Evolutionary conservation across 2,329 filamentous ascomycete species (phyloP).

Genomic region (Didymosphaeria variabile): DNA sequence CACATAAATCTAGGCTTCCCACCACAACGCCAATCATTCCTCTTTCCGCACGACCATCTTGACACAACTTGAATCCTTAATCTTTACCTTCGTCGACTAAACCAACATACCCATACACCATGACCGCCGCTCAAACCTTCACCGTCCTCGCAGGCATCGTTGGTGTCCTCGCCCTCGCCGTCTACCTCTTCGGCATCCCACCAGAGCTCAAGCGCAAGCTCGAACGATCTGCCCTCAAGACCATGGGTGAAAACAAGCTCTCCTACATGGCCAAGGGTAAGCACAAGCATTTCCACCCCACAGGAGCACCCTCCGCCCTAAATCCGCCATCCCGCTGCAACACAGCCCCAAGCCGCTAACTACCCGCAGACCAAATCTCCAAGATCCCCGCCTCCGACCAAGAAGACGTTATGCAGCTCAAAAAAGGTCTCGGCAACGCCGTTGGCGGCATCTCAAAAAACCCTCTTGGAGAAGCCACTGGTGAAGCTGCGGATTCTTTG

Average conservation of each 20-base stretch:
- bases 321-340: neutral
- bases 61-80: neutral
- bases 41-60: neutral
- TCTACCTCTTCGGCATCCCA: conserved; percentile 60
- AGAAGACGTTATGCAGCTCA: conserved; percentile 48
- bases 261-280: conserved; percentile 52
- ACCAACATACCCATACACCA: conserved; percentile 18
- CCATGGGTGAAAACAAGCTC: conserved; percentile 63
- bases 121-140: conserved; percentile 41
- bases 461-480: conserved; percentile 47
- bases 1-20: conserved; percentile 3
- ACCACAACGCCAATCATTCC: neutral
- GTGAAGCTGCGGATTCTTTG: conserved; percentile 47
- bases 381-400: conserved; percentile 51
- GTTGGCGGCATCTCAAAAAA: conserved; percentile 47
- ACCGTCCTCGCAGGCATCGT: conserved; percentile 47
- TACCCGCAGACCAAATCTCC: conserved; percentile 46
- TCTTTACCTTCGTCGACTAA: neutral
- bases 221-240: conserved; percentile 57
- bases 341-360: conserved; percentile 21
- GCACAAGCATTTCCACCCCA: conserved; percentile 2
- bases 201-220: conserved; percentile 57
- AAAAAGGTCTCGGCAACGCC: conserved; percentile 47
- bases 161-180: conserved; percentile 47
- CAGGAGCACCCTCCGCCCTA: neutral